Percentiles rank a stretch among this genome's conserved stretches.
Evolutionary conservation across 2,329 filamentous ascomycete species (phyloP).

Genomic region (Aspergillus neoniger): DNA sequence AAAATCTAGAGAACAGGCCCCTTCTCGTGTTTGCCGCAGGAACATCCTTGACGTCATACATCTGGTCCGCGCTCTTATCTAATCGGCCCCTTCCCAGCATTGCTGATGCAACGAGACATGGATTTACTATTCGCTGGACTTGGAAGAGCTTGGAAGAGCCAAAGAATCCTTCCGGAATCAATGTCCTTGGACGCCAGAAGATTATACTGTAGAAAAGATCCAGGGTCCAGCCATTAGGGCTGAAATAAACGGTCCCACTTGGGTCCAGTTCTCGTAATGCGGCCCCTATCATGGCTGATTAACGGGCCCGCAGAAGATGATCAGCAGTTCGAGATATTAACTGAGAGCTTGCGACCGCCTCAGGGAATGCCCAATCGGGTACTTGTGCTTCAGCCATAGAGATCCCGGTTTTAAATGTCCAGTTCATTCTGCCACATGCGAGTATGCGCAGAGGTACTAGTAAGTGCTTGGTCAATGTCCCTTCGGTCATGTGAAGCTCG

Average conservation of each 20-base stretch:
- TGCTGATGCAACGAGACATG: neutral
- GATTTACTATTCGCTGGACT: neutral
- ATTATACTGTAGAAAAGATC: neutral
- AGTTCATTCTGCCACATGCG: no score
- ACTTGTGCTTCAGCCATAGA: neutral
- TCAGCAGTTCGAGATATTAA: neutral
- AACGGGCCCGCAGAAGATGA: neutral
- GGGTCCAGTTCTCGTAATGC: neutral
- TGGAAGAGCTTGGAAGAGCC: no score
- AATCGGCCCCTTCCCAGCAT: neutral
- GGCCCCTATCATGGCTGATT: neutral
- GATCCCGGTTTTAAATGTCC: no score
- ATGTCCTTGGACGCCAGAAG: neutral
- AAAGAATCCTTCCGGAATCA: neutral
- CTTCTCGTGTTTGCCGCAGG: neutral
- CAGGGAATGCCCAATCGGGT: neutral
- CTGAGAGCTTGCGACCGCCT: neutral
- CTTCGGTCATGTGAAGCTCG: no score
- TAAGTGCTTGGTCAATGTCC: no score
- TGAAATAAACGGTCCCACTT: neutral
- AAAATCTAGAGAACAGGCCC: neutral
- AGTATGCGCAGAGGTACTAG: no score
- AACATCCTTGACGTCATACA: neutral
- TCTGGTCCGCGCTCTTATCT: neutral
- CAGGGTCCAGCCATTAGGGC: neutral